phyloP scores from a whole-genome alignment of 768 basidiomycete species.

The Cystobasidium ongulense region DNA sequence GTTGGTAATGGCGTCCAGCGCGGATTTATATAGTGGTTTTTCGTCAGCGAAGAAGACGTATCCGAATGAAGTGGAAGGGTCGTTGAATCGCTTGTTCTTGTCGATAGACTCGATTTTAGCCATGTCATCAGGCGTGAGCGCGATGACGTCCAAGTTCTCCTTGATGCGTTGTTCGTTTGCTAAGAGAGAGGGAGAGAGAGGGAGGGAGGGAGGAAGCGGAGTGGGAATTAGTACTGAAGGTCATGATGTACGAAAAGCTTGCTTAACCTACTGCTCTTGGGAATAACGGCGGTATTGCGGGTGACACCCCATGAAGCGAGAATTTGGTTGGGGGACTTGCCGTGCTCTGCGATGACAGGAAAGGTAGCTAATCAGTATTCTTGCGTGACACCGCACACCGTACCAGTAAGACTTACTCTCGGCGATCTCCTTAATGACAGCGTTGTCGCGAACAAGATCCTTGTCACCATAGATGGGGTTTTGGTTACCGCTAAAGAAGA shows the following conservation, averaged over 20 bases:
- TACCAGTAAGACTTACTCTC: not conserved
- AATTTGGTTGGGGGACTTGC: constrained; percentile 27
- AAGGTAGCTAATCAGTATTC: not conserved
- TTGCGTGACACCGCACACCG: too few relatives aligned
- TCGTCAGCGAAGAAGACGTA: constrained; percentile 29
- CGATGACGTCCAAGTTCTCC: constrained; percentile 30
- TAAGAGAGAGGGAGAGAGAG: not conserved
- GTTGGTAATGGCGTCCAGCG: constrained; percentile 28
- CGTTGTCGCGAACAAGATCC: constrained; percentile 26
- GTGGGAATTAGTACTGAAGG: too few relatives aligned
- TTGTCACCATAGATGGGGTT: constrained; percentile 33
- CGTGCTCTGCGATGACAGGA: not conserved
- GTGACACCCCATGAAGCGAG: constrained; percentile 30
- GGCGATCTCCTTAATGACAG: constrained; percentile 22
- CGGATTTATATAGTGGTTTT: constrained; percentile 10
- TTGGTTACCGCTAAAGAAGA: constrained; percentile 19
- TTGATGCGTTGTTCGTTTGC: constrained; percentile 25
- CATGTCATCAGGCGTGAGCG: constrained; percentile 29
- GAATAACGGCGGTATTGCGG: constrained; percentile 26
- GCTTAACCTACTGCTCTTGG: constrained; percentile 2
- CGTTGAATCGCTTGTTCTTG: constrained; percentile 32
- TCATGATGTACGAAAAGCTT: not conserved
- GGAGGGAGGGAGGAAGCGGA: too few relatives aligned
- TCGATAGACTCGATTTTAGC: constrained; percentile 31
- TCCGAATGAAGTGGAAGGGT: constrained; percentile 23